Conservation (phyloP, 2,329 filamentous ascomycete species). For the Sclerotinia nivalis region DNA sequence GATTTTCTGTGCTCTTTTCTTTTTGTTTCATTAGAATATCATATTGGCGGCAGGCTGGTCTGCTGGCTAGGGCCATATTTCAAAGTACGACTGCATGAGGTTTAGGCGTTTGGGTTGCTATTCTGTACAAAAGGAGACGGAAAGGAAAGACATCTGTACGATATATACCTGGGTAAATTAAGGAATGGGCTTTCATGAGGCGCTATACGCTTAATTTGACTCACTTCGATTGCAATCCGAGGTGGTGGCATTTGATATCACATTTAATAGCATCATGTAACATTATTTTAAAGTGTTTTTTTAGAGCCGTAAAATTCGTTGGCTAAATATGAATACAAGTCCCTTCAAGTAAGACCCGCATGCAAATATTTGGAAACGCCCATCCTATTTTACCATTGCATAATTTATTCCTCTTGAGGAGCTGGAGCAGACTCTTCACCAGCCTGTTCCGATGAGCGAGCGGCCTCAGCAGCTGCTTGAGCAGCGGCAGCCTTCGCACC, state of each 20-base stretch:
- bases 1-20: slow-evolving; percentile 6
- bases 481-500: slow-evolving; percentile 82
- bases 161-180: slow-evolving; percentile 25
- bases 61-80: slow-evolving; percentile 21
- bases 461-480: slow-evolving; percentile 66
- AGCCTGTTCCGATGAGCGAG: slow-evolving; percentile 54
- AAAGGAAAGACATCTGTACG: slow-evolving; percentile 24
- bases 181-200: slow-evolving; percentile 11
- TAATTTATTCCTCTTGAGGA: slow-evolving; percentile 44
- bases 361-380: slow-evolving; percentile 41
- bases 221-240: slow-evolving; percentile 9
- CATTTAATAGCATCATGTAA: slow-evolving; percentile 18
- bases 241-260: slow-evolving; percentile 17
- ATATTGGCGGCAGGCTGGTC: slow-evolving; percentile 25
- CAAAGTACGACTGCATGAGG: slow-evolving; percentile 25
- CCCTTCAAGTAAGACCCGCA: slow-evolving; percentile 33
- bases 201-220: slow-evolving; percentile 17
- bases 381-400: slow-evolving; percentile 35
- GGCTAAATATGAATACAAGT: slow-evolving; percentile 39
- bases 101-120: slow-evolving; percentile 25
- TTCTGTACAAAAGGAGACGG: slow-evolving; percentile 23
- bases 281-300: slow-evolving; percentile 24
- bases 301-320: slow-evolving; percentile 36
- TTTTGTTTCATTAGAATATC: slow-evolving; percentile 21
- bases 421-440: slow-evolving; percentile 45